phyloP scores from a whole-genome alignment of 345 rosid species.

The Hypericum perforatum region DNA sequence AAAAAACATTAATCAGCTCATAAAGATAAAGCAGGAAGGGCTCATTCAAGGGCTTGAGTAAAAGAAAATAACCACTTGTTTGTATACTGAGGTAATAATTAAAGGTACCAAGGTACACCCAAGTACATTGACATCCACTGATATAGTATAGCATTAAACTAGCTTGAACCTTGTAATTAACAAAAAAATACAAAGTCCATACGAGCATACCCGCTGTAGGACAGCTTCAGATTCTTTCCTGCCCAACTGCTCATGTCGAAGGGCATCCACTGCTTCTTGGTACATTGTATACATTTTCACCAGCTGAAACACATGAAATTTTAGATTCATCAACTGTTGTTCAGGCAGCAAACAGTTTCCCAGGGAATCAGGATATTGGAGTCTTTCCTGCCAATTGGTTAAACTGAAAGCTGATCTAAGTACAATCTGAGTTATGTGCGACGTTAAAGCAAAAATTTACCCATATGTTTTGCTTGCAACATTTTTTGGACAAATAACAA shows the following conservation, averaged over 20 bases:
- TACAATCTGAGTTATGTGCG: too few species aligned
- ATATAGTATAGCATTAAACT: not conserved
- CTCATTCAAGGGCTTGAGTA: not conserved
- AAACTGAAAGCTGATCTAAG: too few species aligned
- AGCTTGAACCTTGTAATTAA: too few species aligned
- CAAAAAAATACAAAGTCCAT: conserved; percentile 6
- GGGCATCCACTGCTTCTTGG: conserved; percentile 96
- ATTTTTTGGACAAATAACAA: too few species aligned
- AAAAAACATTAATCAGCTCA: not conserved
- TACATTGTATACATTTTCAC: conserved; percentile 89
- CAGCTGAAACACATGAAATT: conserved; percentile 33
- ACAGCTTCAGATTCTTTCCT: conserved; percentile 85
- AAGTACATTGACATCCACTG: not conserved
- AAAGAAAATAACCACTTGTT: not conserved
- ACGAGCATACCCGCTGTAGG: conserved; percentile 63
- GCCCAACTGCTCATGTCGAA: conserved; percentile 91
- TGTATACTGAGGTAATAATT: too few species aligned
- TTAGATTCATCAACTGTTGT: not conserved
- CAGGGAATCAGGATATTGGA: too few species aligned
- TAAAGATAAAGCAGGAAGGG: not conserved
- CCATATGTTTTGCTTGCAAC: too few species aligned
- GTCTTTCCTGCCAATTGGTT: too few species aligned
- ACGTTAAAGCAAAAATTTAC: too few species aligned
- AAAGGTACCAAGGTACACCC: not conserved
- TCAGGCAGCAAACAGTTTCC: too few species aligned